These are phyloP conservation scores for Gillenia trifoliata DNA, from an alignment of 306 rosid genomes.

Conservation along the genomic window DNA sequence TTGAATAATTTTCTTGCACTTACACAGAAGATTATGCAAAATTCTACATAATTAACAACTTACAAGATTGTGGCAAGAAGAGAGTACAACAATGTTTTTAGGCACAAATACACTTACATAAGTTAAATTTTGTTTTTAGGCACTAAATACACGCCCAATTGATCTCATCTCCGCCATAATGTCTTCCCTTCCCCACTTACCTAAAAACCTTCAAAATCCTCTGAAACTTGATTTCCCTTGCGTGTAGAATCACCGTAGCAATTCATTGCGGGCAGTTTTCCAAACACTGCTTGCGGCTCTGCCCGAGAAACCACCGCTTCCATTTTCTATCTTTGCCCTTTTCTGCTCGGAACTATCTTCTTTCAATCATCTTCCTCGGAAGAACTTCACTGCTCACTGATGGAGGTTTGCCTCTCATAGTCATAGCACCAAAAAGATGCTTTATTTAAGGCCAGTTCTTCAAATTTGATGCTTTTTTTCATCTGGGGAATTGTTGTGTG, in stretches of 20 bases:
- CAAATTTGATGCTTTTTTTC: not conserved
- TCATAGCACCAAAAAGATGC: conserved; percentile 58
- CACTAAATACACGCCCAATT: not conserved
- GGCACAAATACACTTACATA: too few relatives aligned
- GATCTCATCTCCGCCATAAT: not conserved
- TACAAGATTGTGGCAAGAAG: too few relatives aligned
- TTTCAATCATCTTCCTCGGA: not conserved
- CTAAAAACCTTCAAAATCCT: conserved; percentile 14
- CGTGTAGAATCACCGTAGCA: not conserved
- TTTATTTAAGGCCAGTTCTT: conserved; percentile 59
- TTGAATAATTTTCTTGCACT: too few relatives aligned
- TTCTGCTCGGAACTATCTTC: not conserved
- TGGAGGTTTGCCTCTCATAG: conserved; percentile 19
- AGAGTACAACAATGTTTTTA: too few relatives aligned
- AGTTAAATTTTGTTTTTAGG: too few relatives aligned
- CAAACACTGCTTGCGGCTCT: conserved; percentile 9
- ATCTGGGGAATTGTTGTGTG: conserved; percentile 20
- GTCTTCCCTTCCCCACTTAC: too few relatives aligned
- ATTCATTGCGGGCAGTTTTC: conserved; percentile 9
- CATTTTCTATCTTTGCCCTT: not conserved
- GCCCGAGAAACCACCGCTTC: not conserved
- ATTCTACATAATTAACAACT: too few relatives aligned
- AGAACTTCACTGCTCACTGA: conserved; percentile 4
- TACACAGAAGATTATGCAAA: too few relatives aligned
- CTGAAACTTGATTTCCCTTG: not conserved